phyloP scores from a whole-genome alignment of 2,329 filamentous ascomycete genomes.

The Aspergillus brasiliensis region DNA sequence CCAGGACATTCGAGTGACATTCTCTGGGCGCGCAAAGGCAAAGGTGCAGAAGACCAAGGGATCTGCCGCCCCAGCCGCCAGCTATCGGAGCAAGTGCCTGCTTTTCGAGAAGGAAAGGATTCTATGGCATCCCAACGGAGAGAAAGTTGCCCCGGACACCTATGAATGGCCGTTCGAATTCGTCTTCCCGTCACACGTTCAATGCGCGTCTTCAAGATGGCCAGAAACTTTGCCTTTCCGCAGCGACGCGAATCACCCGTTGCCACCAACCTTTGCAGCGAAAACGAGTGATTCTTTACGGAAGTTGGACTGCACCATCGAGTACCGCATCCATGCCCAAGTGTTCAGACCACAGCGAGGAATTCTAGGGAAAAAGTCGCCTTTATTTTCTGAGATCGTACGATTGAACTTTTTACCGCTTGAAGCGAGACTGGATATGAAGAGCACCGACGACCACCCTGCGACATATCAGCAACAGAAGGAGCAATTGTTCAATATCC shows the following conservation, averaged over 20 bases:
- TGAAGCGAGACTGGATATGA: not conserved
- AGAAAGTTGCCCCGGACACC: not conserved
- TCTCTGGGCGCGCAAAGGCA: constrained; percentile 17
- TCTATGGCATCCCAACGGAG: constrained; percentile 4
- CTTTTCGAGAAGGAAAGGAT: constrained; percentile 19
- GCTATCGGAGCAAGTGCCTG: constrained; percentile 19
- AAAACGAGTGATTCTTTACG: constrained; percentile 7
- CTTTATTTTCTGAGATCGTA: constrained; percentile 6
- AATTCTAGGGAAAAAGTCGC: constrained; percentile 5
- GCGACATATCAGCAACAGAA: constrained; percentile 4
- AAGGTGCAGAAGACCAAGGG: constrained; percentile 20
- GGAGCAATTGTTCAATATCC: constrained; percentile 12
- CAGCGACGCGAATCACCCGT: constrained; percentile 13
- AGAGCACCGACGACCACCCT: not conserved
- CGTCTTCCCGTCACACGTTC: constrained; percentile 7
- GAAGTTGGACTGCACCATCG: constrained; percentile 9
- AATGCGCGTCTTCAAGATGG: constrained; percentile 7
- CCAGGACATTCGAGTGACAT: constrained; percentile 15
- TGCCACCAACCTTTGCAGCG: constrained; percentile 14
- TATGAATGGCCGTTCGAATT: constrained; percentile 21
- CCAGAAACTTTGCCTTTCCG: constrained; percentile 11
- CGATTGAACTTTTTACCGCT: constrained; percentile 6
- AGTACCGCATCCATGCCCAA: constrained; percentile 14
- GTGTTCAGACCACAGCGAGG: constrained; percentile 9
- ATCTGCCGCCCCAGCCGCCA: constrained; percentile 11